A percentile compares a stretch with the other conserved stretches of the same genome.
Evolutionary conservation across 1,284 basidiomycete genomes (phyloP).

Genomic region (Entoloma clypeatum): DNA sequence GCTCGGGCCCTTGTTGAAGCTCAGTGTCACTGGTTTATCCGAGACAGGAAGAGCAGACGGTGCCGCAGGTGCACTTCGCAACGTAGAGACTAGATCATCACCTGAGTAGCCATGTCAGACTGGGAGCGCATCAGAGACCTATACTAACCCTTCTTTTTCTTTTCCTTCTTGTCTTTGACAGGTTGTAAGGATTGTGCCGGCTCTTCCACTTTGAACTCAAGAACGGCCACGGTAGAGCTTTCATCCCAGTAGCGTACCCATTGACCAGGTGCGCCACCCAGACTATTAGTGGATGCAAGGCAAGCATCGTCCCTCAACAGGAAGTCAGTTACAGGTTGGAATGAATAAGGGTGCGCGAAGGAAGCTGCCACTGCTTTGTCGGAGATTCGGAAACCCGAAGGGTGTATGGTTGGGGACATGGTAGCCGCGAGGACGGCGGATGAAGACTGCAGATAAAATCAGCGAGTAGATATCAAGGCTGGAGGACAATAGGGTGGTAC

Average conservation of each 20-base stretch:
- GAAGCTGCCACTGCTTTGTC: constrained; percentile 83
- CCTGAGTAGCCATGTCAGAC: constrained; percentile 9
- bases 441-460: constrained; percentile 49
- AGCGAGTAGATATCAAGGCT: background rate
- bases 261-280: constrained; percentile 66
- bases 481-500: constrained; percentile 38
- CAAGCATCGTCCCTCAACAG: constrained; percentile 72
- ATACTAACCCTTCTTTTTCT: constrained; percentile 50
- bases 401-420: constrained; percentile 80
- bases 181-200: constrained; percentile 38
- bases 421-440: constrained; percentile 72
- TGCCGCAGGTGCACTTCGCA: constrained; percentile 33
- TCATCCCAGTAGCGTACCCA: constrained; percentile 87
- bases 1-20: constrained; percentile 55
- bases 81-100: constrained; percentile 25
- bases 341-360: constrained; percentile 84
- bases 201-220: constrained; percentile 78
- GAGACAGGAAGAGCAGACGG: constrained; percentile 67
- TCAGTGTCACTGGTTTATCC: constrained; percentile 74
- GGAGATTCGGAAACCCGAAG: constrained; percentile 84
- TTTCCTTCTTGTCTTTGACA: constrained; percentile 61
- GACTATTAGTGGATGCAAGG: constrained; percentile 54
- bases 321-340: constrained; percentile 72
- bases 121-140: background rate
- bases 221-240: constrained; percentile 59